phyloP scores from a whole-genome alignment of 2,329 filamentous ascomycete species.

The Rutstroemia sydowiana region DNA sequence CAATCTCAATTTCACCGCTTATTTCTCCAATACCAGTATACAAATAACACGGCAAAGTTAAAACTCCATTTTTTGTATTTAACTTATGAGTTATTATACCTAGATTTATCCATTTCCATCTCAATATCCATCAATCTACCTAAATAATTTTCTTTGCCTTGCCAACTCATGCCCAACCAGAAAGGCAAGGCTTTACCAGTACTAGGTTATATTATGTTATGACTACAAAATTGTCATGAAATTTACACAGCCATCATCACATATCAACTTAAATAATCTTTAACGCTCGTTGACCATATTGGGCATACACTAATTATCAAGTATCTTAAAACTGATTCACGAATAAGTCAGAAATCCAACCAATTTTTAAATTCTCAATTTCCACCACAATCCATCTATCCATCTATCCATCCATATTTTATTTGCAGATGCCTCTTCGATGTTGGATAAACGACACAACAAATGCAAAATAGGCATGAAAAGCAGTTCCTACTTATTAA shows the following conservation, averaged over 20 bases:
- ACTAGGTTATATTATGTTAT: neutral
- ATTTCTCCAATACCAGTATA: neutral
- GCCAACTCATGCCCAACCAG: constrained; percentile 9
- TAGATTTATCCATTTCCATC: no score
- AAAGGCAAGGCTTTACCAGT: neutral
- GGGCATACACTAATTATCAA: no score
- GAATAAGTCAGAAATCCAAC: neutral
- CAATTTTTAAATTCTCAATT: neutral
- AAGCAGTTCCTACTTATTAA: constrained; percentile 2
- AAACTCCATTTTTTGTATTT: no score
- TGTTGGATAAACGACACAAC: no score
- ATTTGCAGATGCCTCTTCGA: no score
- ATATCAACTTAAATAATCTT: no score
- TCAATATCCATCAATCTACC: constrained; percentile 3
- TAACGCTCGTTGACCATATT: no score
- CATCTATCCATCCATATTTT: no score
- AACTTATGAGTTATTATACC: no score
- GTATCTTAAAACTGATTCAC: neutral
- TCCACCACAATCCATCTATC: no score
- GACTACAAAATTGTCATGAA: constrained; percentile 4
- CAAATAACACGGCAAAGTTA: constrained; percentile 7
- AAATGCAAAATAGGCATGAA: neutral
- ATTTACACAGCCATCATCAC: neutral
- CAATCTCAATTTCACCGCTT: neutral
- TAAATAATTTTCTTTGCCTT: constrained; percentile 1